phyloP scores from a whole-genome alignment of 2,329 filamentous ascomycete genomes.

The Claviceps pusilla region DNA sequence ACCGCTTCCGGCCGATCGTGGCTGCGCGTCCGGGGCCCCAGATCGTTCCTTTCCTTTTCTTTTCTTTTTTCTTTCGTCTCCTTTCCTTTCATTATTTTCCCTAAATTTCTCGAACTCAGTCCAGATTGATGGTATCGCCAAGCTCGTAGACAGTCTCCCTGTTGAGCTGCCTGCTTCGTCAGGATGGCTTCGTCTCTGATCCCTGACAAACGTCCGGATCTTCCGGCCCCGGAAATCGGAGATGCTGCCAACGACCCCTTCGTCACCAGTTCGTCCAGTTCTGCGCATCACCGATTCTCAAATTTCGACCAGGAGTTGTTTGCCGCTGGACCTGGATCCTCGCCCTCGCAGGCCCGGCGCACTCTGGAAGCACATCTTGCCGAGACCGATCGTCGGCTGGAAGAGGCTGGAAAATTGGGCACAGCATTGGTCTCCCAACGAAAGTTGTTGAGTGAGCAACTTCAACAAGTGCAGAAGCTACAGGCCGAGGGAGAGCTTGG shows the following conservation, averaged over 20 bases:
- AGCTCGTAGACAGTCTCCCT: slow-evolving; percentile 12
- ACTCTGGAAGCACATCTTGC: slow-evolving; percentile 81
- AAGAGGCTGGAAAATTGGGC: slow-evolving; percentile 80
- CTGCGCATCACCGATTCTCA: slow-evolving; percentile 55
- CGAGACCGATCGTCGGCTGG: slow-evolving; percentile 81
- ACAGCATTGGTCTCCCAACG: slow-evolving; percentile 78
- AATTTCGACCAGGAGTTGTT: slow-evolving; percentile 71
- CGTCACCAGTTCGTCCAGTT: slow-evolving; percentile 29
- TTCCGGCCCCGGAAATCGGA: slow-evolving; percentile 21
- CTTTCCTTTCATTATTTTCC: not conserved
- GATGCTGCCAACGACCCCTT: slow-evolving; percentile 40
- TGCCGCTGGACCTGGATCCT: slow-evolving; percentile 58
- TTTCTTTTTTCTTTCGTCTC: not conserved
- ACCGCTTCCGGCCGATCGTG: not conserved
- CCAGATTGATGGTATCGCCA: slow-evolving; percentile 3
- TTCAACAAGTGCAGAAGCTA: slow-evolving; percentile 71
- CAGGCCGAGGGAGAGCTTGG: slow-evolving; percentile 64
- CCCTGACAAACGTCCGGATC: slow-evolving; percentile 24
- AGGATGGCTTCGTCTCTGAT: slow-evolving; percentile 29
- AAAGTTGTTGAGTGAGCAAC: slow-evolving; percentile 62
- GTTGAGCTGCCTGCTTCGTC: slow-evolving; percentile 9
- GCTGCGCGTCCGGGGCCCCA: not conserved
- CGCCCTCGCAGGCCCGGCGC: slow-evolving; percentile 73
- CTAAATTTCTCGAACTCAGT: not conserved
- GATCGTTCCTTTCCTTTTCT: not conserved